A percentile compares a stretch with the other conserved stretches of the same genome.
phyloP scores from a whole-genome alignment of 2,329 filamentous ascomycete species.

The Alternaria gansuensis region DNA sequence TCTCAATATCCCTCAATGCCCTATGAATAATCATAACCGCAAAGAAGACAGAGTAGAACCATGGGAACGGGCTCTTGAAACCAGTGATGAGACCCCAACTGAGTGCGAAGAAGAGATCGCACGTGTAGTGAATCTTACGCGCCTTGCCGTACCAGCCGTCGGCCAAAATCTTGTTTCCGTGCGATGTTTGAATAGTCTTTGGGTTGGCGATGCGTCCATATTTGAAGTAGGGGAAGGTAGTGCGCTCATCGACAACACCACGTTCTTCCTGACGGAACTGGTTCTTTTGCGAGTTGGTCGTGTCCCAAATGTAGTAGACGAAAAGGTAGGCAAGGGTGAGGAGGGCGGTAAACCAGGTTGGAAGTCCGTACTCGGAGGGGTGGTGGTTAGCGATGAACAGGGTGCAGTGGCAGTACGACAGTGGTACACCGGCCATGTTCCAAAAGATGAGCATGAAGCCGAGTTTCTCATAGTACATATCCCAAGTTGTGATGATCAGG shows the following conservation, averaged over 20 bases:
- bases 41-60: conserved; percentile 90
- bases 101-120: conserved; percentile 79
- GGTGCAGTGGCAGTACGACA: conserved; percentile 93
- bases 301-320: conserved; percentile 92
- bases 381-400: conserved; percentile 87
- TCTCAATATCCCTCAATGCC: conserved; percentile 76
- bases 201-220: conserved; percentile 87
- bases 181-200: conserved; percentile 75
- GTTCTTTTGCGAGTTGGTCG: conserved; percentile 92
- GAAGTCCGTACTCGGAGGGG: conserved; percentile 79
- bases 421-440: conserved; percentile 90
- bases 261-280: conserved; percentile 83
- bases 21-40: conserved; percentile 81
- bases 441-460: conserved; percentile 98
- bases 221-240: conserved; percentile 88
- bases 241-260: conserved; percentile 72
- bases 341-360: conserved; percentile 69
- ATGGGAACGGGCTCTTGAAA: conserved; percentile 82
- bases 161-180: conserved; percentile 78
- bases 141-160: conserved; percentile 83
- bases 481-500: conserved; percentile 88
- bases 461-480: conserved; percentile 98
- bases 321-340: conserved; percentile 79
- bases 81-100: conserved; percentile 84
- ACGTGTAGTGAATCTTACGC: conserved; percentile 82